Percentiles rank a stretch among this genome's conserved stretches.
These are phyloP conservation scores for Sclerotinia nivalis DNA, from an alignment of 2,329 filamentous ascomycete species.

Conservation along the genomic window DNA sequence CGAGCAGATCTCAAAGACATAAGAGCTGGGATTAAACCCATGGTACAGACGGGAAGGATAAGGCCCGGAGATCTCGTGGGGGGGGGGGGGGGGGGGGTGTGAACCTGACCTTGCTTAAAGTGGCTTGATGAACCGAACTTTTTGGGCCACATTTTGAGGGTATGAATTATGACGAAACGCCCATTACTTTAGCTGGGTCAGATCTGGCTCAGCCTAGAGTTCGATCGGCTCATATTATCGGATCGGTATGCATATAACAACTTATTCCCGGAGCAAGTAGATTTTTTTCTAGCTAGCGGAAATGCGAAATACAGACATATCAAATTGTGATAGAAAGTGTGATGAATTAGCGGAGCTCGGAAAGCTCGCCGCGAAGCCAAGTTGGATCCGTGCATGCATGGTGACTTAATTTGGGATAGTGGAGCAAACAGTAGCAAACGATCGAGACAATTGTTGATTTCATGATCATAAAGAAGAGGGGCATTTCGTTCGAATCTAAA, in stretches of 20 bases:
- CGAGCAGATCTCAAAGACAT: constrained; percentile 35
- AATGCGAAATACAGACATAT: constrained; percentile 7
- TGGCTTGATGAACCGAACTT: constrained; percentile 8
- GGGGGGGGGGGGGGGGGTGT: neutral
- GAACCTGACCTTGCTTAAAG: constrained; percentile 4
- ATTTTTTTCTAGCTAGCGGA: neutral
- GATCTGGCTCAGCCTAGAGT: constrained; percentile 1
- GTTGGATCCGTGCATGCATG: constrained; percentile 3
- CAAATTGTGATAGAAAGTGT: constrained; percentile 16
- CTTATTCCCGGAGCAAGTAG: neutral
- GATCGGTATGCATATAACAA: constrained; percentile 8
- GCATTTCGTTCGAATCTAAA: constrained; percentile 6
- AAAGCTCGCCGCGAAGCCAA: constrained; percentile 1
- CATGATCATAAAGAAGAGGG: neutral
- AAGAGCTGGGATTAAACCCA: constrained; percentile 13
- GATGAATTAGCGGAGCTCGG: constrained; percentile 11
- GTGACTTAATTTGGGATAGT: constrained; percentile 8
- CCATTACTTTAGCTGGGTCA: neutral
- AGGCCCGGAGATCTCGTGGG: constrained; percentile 23
- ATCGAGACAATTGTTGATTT: constrained; percentile 6
- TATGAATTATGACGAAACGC: neutral
- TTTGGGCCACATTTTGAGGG: neutral
- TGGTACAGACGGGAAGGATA: constrained; percentile 28
- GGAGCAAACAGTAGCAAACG: constrained; percentile 17
- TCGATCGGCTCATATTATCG: constrained; percentile 8